Evolutionary conservation across 2,329 filamentous ascomycete species (phyloP).

Genomic region (Aspergillus nomiae): DNA sequence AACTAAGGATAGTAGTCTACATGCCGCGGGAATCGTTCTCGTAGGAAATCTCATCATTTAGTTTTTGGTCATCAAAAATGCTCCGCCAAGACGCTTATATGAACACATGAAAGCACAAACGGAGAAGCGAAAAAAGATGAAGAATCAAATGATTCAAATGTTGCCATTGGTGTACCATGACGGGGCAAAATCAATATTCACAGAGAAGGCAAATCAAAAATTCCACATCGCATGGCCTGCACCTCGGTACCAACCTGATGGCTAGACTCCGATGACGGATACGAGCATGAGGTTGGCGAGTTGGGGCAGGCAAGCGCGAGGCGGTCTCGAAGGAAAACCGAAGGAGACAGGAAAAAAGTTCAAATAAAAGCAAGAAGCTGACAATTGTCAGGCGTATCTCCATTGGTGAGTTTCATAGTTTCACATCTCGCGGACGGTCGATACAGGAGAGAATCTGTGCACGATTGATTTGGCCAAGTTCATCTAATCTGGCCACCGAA

Average conservation of each 20-base stretch:
- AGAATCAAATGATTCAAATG: conserved; percentile 19
- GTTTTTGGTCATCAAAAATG: conserved; percentile 17
- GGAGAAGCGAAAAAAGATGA: conserved; percentile 13
- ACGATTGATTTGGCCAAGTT: not conserved
- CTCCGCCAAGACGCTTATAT: conserved; percentile 20
- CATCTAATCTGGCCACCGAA: conserved; percentile 1
- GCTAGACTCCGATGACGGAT: not conserved
- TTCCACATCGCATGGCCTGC: conserved; percentile 4
- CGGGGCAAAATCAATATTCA: conserved; percentile 22
- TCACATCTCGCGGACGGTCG: conserved; percentile 9
- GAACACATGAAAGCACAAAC: conserved; percentile 12
- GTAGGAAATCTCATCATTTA: conserved; percentile 16
- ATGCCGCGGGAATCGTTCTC: not conserved
- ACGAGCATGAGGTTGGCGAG: conserved; percentile 4
- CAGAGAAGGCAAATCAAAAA: conserved; percentile 19
- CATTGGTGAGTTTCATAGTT: conserved; percentile 8
- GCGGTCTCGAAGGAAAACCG: not conserved
- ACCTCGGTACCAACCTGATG: not conserved
- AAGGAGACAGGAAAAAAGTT: conserved; percentile 1
- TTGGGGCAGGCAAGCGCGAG: not conserved
- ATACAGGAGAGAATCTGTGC: conserved; percentile 1
- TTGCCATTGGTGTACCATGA: conserved; percentile 17
- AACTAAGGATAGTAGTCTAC: not conserved
- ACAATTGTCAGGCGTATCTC: conserved; percentile 17
- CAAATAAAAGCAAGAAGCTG: conserved; percentile 14